Evolutionary conservation across 192 early-diverging fungal genomes (phyloP), one percentile per base, ranked within the genome.

Genomic region (Entomortierella chlamydospora): DNA sequence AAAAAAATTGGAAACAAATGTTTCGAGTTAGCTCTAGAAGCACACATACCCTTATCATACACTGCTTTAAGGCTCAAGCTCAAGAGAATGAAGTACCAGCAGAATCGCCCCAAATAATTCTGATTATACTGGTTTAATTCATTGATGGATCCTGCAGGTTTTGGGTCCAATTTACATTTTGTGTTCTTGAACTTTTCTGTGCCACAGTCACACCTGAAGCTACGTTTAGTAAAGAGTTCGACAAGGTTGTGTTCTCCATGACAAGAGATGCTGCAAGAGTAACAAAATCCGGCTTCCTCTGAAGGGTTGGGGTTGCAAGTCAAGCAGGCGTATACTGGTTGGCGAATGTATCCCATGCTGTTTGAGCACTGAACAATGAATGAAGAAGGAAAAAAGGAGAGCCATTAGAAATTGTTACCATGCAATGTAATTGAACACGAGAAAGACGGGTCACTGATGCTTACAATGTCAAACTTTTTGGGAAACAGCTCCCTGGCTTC

Each of bases 191-290:
- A 85, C 43, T 86, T 80, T 8, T 49, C 23, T 0, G 92, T 91
- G 8, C 95, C 97, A 57, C 97, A 98, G 83, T 97, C 95, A 80
- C 97, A 98, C 17, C 91, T 86, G 74, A 98, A 98, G 61, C 83
- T 68, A 2, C 96, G 83, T 59, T 96, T 95, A 8, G 90, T 87
- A 72, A 96, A 96, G 54, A 97, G 79, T 79, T 98, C 96, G 41
- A 95, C 85, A 15, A 96, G 82, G 10, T 96, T 88, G 79, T 96
- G 94, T 45, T 85, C 90, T 10, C 87, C 66, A 69, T 93, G 92
- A 67, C 92, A 94, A 33, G 90, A 84, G 45, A 95, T 93, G 59
- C 91, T 92, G 61, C 93, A 95, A 30, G 90, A 89, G 72, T 93
- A 93, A 73, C 93, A 93, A 22, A 58, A 58, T 17, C 59, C 64